Percentiles rank a stretch among this genome's conserved stretches.
phyloP scores from a whole-genome alignment of 208 protist species.

The Polymyxa betae region DNA sequence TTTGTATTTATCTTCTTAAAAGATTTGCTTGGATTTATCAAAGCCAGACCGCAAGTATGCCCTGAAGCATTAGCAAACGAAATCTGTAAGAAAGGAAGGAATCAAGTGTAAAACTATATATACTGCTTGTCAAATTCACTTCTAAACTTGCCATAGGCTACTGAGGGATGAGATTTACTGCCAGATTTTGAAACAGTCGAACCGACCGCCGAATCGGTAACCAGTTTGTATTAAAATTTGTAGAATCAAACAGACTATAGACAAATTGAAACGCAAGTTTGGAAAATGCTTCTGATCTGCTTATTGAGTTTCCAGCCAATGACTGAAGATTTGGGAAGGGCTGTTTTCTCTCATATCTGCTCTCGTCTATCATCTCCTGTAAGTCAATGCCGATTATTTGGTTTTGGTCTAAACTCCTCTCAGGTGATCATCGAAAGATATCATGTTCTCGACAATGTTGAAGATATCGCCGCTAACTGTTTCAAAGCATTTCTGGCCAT shows the following conservation, averaged over 20 bases:
- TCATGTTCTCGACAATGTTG: neutral
- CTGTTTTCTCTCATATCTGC: neutral
- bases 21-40: neutral
- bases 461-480: neutral
- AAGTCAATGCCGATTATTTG: neutral
- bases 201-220: no score
- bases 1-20: neutral
- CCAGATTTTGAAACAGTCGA: neutral
- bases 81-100: neutral
- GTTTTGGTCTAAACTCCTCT: neutral
- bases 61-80: neutral
- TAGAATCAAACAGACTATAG: neutral
- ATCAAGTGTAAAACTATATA: constrained; percentile 3
- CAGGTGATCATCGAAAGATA: neutral
- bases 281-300: neutral
- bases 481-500: neutral
- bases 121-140: no score
- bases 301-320: neutral
- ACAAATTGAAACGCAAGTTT: neutral
- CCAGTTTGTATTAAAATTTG: no score
- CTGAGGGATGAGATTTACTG: neutral
- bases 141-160: neutral
- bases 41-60: neutral
- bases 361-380: neutral
- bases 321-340: neutral